Percentiles rank a stretch among this genome's conserved stretches.
Evolutionary conservation across 2,329 filamentous ascomycete genomes (phyloP).

Genomic region (Trichoderma aggressivum): DNA sequence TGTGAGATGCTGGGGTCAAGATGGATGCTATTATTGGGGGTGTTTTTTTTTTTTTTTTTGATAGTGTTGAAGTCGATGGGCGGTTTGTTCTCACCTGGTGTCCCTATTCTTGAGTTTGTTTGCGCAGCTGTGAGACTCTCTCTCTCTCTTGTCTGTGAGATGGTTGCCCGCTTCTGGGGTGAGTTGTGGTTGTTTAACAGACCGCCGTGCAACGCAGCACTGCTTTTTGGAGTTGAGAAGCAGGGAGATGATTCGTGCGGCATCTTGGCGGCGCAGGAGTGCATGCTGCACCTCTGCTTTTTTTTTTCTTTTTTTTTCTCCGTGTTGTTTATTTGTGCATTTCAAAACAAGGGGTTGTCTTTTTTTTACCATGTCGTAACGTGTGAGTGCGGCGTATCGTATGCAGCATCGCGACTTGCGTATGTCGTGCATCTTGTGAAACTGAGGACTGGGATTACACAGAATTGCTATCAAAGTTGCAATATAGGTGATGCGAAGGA

Average conservation of each 20-base stretch:
- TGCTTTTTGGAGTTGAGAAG: background rate
- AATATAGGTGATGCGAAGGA: background rate
- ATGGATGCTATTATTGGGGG: too few relatives aligned
- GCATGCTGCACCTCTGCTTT: too few relatives aligned
- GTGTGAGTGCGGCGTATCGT: background rate
- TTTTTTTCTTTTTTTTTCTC: too few relatives aligned
- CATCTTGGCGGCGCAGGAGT: background rate
- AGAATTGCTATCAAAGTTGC: background rate
- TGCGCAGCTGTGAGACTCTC: background rate
- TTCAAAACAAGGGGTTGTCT: background rate
- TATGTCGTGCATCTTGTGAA: background rate
- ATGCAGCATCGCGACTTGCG: background rate
- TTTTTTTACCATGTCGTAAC: background rate
- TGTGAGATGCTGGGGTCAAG: too few relatives aligned
- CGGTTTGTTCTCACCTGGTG: background rate
- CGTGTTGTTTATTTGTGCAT: background rate
- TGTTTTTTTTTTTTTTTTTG: too few relatives aligned
- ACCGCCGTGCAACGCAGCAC: background rate
- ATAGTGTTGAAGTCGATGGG: too few relatives aligned
- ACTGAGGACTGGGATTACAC: background rate
- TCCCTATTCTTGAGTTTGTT: background rate
- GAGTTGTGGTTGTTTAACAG: background rate
- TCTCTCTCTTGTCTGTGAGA: background rate
- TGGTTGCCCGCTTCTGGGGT: background rate
- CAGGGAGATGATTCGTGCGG: background rate